Evolutionary conservation across 208 protist genomes (phyloP).

Genomic region (Trypanosoma avium): DNA sequence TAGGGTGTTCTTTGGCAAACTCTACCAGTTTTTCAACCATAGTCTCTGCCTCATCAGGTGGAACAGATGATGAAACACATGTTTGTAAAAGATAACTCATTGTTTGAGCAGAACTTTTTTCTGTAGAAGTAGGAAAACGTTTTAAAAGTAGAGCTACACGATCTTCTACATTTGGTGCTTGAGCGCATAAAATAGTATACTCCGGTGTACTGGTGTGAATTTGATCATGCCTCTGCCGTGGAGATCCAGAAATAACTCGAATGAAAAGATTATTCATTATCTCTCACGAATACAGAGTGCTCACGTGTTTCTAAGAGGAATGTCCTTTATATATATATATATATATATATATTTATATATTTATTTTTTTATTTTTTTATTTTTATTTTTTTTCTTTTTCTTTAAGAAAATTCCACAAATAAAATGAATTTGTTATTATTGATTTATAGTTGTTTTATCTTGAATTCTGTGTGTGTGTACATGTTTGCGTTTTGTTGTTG

Average conservation of each 20-base stretch:
- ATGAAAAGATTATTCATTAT: slow-evolving; percentile 70
- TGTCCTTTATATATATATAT: too few species aligned
- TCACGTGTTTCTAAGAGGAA: background rate
- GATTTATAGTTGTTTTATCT: slow-evolving; percentile 12
- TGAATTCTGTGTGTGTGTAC: background rate
- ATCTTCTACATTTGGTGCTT: slow-evolving; percentile 53
- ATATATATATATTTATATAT: too few species aligned
- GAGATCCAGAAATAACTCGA: slow-evolving; percentile 55
- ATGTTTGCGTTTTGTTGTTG: background rate
- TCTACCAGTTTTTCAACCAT: slow-evolving; percentile 67
- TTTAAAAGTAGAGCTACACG: slow-evolving; percentile 60
- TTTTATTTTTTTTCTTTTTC: slow-evolving; percentile 12
- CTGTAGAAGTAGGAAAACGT: slow-evolving; percentile 68
- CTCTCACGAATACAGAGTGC: background rate
- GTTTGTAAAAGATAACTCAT: slow-evolving; percentile 69
- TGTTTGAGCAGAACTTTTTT: slow-evolving; percentile 71
- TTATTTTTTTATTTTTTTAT: background rate
- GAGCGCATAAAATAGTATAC: slow-evolving; percentile 83
- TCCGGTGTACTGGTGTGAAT: slow-evolving; percentile 44
- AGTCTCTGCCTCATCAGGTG: slow-evolving; percentile 73
- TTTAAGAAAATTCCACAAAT: background rate
- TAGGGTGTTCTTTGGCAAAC: slow-evolving; percentile 57
- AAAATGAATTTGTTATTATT: slow-evolving; percentile 16
- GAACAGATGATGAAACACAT: slow-evolving; percentile 53
- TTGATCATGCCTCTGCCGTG: slow-evolving; percentile 50